These are phyloP conservation scores for Trichoderma guizhouense DNA, from an alignment of 2,329 filamentous ascomycete genomes.

Conservation along the genomic window DNA sequence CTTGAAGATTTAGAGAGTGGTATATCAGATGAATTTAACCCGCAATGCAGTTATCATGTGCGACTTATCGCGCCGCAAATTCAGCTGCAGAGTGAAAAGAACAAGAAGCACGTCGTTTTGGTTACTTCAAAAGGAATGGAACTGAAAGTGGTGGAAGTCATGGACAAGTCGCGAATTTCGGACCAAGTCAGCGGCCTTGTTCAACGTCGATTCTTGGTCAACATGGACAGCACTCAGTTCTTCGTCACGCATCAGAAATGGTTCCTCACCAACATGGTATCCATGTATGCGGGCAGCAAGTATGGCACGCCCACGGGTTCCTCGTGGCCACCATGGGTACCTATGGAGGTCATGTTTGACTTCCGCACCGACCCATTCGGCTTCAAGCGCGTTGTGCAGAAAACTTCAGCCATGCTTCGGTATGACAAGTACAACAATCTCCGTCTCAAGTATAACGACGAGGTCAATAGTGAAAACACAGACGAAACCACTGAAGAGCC, in stretches of 20 bases:
- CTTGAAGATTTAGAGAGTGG: constrained; percentile 67
- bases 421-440: constrained; percentile 99
- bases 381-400: constrained; percentile 96
- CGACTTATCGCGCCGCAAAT: constrained; percentile 96
- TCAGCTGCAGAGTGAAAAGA: constrained; percentile 97
- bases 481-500: constrained; percentile 50
- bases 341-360: constrained; percentile 97
- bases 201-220: constrained; percentile 86
- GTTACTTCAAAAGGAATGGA: constrained; percentile 98
- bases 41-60: constrained; percentile 92
- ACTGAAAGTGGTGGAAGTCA: constrained; percentile 93
- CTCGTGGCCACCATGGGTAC: constrained; percentile 96
- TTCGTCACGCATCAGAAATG: constrained; percentile 95
- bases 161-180: constrained; percentile 90
- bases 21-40: constrained; percentile 81
- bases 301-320: constrained; percentile 84
- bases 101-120: constrained; percentile 93
- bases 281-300: constrained; percentile 89
- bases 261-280: constrained; percentile 77
- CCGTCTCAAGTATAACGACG: constrained; percentile 94
- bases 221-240: constrained; percentile 97
- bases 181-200: constrained; percentile 94
- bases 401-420: constrained; percentile 88
- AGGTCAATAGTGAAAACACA: constrained; percentile 65
- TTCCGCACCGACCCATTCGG: constrained; percentile 91